A percentile compares a stretch with the other conserved stretches of the same genome.
These are phyloP conservation scores for Phialophora chinensis DNA, from an alignment of 2,329 filamentous ascomycete species.

Conservation along the genomic window DNA sequence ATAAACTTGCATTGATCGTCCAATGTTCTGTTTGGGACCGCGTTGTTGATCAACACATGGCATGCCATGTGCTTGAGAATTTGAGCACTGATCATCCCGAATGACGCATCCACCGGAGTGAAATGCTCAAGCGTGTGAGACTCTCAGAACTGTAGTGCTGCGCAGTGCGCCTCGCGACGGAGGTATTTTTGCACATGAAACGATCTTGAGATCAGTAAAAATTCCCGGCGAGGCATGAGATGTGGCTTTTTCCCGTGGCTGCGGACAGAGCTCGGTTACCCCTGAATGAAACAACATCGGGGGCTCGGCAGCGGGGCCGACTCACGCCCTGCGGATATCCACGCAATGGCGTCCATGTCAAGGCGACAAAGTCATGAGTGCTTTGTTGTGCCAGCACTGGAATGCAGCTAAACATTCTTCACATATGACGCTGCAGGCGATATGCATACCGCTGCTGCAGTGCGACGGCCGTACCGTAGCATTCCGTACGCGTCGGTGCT, in stretches of 20 bases:
- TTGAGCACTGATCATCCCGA: background rate
- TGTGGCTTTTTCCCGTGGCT: slow-evolving; percentile 5
- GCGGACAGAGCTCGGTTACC: slow-evolving; percentile 5
- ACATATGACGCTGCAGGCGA: background rate
- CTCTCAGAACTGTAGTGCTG: background rate
- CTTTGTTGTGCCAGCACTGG: background rate
- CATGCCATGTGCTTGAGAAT: slow-evolving; percentile 15
- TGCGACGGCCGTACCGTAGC: slow-evolving; percentile 6
- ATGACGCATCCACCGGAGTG: background rate
- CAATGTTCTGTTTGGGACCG: background rate
- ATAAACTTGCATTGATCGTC: background rate
- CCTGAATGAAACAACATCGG: slow-evolving; percentile 31
- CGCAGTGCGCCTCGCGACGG: background rate
- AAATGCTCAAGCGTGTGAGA: slow-evolving; percentile 8
- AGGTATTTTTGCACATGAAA: slow-evolving; percentile 21
- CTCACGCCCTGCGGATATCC: background rate
- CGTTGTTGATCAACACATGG: slow-evolving; percentile 14
- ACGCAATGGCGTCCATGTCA: background rate
- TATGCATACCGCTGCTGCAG: slow-evolving; percentile 18
- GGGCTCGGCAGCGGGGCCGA: slow-evolving; percentile 23
- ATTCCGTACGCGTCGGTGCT: background rate
- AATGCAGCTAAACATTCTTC: slow-evolving; percentile 5
- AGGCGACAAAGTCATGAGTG: background rate
- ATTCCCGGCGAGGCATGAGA: background rate
- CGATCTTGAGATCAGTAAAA: slow-evolving; percentile 11